Evolutionary conservation across 2,329 filamentous ascomycete genomes (phyloP).

Genomic region (Knoxdaviesia proteae): DNA sequence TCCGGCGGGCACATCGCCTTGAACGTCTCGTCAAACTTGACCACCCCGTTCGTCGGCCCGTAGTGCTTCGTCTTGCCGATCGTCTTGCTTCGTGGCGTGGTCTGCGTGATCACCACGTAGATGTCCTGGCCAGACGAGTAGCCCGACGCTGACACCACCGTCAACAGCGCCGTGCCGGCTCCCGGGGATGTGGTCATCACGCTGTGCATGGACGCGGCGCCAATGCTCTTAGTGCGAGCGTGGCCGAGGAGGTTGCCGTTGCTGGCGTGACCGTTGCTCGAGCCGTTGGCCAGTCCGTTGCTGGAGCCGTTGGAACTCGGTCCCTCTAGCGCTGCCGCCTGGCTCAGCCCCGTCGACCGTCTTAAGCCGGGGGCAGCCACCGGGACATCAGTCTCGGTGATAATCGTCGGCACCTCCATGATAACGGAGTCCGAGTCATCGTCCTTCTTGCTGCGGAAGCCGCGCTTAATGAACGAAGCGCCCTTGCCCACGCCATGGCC

Average conservation of each 20-base stretch:
- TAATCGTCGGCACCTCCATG: slow-evolving; percentile 18
- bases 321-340: slow-evolving; percentile 8
- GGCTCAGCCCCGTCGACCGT: slow-evolving; percentile 17
- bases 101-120: slow-evolving; percentile 52
- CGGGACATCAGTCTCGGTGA: slow-evolving; percentile 14
- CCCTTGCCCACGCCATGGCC: slow-evolving; percentile 59
- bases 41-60: slow-evolving; percentile 46
- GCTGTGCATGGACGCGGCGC: slow-evolving; percentile 46
- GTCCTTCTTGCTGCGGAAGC: slow-evolving; percentile 55
- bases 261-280: neutral
- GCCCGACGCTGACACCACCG: slow-evolving; percentile 55
- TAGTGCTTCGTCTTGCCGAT: slow-evolving; percentile 84
- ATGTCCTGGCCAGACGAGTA: slow-evolving; percentile 60
- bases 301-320: neutral
- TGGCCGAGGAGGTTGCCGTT: slow-evolving; percentile 14
- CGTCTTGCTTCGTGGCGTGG: slow-evolving; percentile 50
- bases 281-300: slow-evolving; percentile 10
- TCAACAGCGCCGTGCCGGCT: slow-evolving; percentile 58
- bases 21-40: slow-evolving; percentile 61
- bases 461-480: slow-evolving; percentile 74
- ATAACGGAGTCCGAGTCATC: slow-evolving; percentile 24
- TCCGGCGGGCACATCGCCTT: slow-evolving; percentile 62
- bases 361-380: slow-evolving; percentile 14
- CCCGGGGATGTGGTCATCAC: slow-evolving; percentile 38
- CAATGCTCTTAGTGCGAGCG: slow-evolving; percentile 33